phyloP scores from a whole-genome alignment of 139 green algal genomes.

The Pleodorina starrii region DNA sequence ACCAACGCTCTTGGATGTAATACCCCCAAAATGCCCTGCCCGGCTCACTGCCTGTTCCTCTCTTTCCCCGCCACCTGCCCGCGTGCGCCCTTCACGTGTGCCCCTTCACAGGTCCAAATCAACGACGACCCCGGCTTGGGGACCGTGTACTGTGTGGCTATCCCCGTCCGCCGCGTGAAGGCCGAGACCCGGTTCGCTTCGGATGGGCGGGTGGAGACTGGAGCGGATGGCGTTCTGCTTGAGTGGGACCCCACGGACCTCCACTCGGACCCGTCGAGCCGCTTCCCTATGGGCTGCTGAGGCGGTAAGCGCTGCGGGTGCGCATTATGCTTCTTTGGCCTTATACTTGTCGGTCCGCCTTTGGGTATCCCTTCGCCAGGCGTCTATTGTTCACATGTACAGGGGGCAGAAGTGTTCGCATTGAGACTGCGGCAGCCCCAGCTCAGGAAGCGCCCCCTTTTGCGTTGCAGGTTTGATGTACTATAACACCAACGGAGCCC shows the following conservation, averaged over 20 bases:
- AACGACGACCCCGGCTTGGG: conserved; percentile 84
- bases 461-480: not conserved
- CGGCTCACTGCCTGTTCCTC: no score
- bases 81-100: no score
- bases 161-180: conserved; percentile 91
- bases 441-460: not conserved
- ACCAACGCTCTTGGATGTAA: no score
- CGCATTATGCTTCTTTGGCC: no score
- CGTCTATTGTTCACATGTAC: no score
- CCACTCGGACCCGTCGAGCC: conserved; percentile 76
- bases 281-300: conserved; percentile 87
- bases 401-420: no score
- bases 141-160: conserved; percentile 92
- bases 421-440: no score
- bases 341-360: no score
- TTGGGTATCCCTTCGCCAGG: no score
- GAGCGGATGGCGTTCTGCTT: conserved; percentile 58
- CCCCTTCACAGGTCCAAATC: conserved; percentile 84
- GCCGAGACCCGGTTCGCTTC: conserved; percentile 68
- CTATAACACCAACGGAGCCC: not conserved
- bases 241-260: conserved; percentile 80
- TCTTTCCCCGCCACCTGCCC: no score
- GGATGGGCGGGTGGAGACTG: conserved; percentile 47
- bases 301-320: not conserved
- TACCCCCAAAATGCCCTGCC: no score